Evolutionary conservation across 225 moss, liverwort and hornwort genomes (phyloP).

Genomic region (Rhytidiadelphus loreus): DNA sequence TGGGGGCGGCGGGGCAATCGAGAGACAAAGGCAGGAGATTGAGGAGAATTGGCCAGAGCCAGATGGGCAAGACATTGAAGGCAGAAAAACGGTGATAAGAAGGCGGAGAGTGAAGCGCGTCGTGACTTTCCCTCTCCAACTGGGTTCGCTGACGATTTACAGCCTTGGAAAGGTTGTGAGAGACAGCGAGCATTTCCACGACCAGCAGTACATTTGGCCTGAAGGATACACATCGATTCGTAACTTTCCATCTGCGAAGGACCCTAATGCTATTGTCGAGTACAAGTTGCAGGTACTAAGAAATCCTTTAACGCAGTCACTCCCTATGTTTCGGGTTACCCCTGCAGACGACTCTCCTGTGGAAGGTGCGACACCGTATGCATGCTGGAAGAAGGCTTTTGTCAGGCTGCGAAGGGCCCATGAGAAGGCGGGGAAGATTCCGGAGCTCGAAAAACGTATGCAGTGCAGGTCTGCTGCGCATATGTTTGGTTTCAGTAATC

Average conservation of each 20-base stretch:
- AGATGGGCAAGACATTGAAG: slow-evolving; percentile 38
- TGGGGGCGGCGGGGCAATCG: slow-evolving; percentile 49
- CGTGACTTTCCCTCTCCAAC: slow-evolving; percentile 53
- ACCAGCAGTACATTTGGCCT: slow-evolving; percentile 94
- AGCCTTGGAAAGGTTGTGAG: slow-evolving; percentile 71
- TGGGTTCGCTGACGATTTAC: slow-evolving; percentile 52
- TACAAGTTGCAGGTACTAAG: slow-evolving; percentile 87
- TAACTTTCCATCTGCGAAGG: slow-evolving; percentile 79
- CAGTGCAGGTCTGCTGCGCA: slow-evolving; percentile 83
- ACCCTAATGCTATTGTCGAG: slow-evolving; percentile 52
- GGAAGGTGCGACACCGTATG: slow-evolving; percentile 72
- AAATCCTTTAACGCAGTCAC: slow-evolving; percentile 47
- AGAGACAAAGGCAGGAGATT: slow-evolving; percentile 56
- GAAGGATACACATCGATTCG: slow-evolving; percentile 81
- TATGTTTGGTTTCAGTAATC: slow-evolving; percentile 85
- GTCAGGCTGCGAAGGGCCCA: slow-evolving; percentile 75
- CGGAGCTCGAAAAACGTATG: slow-evolving; percentile 72
- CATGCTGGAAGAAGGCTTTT: slow-evolving; percentile 86
- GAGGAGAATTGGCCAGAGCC: slow-evolving; percentile 63
- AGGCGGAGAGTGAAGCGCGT: slow-evolving; percentile 24
- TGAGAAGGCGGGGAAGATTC: slow-evolving; percentile 64
- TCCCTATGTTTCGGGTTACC: slow-evolving; percentile 74
- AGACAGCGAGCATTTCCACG: slow-evolving; percentile 95
- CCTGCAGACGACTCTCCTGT: slow-evolving; percentile 75
- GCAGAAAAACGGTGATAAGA: slow-evolving; percentile 25